Evolutionary conservation across 2,329 filamentous ascomycete species (phyloP), one percentile per base, ranked within the genome.

Genomic region (Diaporthe humulicola): DNA sequence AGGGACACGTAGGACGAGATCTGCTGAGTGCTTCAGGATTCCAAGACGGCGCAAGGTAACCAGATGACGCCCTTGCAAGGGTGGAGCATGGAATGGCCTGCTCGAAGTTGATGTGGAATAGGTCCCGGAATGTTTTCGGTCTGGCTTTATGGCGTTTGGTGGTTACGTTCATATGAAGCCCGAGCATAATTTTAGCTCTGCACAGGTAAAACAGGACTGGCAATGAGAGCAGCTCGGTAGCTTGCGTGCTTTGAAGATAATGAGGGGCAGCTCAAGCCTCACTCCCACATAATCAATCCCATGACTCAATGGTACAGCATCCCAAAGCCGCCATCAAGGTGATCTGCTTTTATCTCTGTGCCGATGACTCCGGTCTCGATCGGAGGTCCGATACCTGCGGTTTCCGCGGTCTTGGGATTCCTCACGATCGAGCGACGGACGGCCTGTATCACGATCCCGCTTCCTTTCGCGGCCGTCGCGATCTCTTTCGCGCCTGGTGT

Each of bases 281-380:
- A 45, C 30, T 54, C 40, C 54, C 22, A 22, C 42, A 64, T 56
- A 40, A 64, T n/a, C 17, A 25, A 52, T 36, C 15, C 28, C 10
- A n/a, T 25, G n/a, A 40, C 15, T 17, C 9, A 17, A 17, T 64
- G 48, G 25, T 19, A 64, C 22, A 25, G 19, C 25, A 57, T n/a
- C 4, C 2, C 22, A 9, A 9, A 22, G 22, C 10, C 25, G 25
- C 25, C 28, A 22, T 73, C 42, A 76, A 17, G 86, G 87, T 70
- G 87, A 89, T 70, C 82, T 83, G 77, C 87, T 88, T 76, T 85
- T 84, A 76, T 84, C 86, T 74, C 83, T 82, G 54, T 72, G 45
- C 42, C 78, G 79, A 28, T 66, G 67, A 58, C 73, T 76, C 50
- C 79, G 80, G 50, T 81, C 80, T 73, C 74, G 78, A 64, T 81